Evolutionary conservation across 306 rosid genomes (phyloP).

Genomic region (Pachyrhizus erosus): DNA sequence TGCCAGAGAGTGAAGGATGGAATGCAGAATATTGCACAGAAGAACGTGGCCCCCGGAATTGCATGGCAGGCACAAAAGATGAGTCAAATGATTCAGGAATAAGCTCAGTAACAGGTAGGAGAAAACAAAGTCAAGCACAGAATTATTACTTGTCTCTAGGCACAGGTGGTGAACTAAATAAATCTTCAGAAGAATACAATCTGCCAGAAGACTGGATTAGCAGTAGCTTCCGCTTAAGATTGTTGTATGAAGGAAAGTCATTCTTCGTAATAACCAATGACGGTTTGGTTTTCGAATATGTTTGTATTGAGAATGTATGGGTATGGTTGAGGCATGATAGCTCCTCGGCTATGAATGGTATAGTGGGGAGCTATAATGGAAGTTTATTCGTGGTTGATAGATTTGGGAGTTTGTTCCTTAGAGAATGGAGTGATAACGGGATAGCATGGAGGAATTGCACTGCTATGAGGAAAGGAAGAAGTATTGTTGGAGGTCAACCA

Average conservation of each 20-base stretch:
- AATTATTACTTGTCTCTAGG: constrained; percentile 61
- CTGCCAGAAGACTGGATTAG: constrained; percentile 64
- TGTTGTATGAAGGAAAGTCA: constrained; percentile 80
- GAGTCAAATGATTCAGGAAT: constrained; percentile 63
- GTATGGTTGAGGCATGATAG: constrained; percentile 91
- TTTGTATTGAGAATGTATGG: constrained; percentile 78
- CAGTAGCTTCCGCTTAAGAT: constrained; percentile 68
- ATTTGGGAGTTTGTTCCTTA: constrained; percentile 73
- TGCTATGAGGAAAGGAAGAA: constrained; percentile 70
- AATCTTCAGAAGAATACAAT: constrained; percentile 53
- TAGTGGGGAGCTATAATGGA: constrained; percentile 87
- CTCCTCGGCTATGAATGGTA: constrained; percentile 70
- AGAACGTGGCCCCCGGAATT: constrained; percentile 82
- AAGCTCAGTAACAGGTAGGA: constrained; percentile 57
- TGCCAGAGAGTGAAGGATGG: constrained; percentile 97
- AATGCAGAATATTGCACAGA: constrained; percentile 90
- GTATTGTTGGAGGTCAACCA: constrained; percentile 77
- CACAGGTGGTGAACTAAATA: constrained; percentile 35
- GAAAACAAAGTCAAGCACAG: constrained; percentile 70
- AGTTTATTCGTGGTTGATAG: constrained; percentile 76
- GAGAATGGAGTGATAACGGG: constrained; percentile 75
- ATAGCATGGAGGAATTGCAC: constrained; percentile 82
- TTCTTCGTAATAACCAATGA: constrained; percentile 72
- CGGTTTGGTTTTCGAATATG: constrained; percentile 78
- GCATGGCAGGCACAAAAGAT: constrained; percentile 73